Conservation (phyloP, 257 asterid species). For the Avicennia marina region DNA sequence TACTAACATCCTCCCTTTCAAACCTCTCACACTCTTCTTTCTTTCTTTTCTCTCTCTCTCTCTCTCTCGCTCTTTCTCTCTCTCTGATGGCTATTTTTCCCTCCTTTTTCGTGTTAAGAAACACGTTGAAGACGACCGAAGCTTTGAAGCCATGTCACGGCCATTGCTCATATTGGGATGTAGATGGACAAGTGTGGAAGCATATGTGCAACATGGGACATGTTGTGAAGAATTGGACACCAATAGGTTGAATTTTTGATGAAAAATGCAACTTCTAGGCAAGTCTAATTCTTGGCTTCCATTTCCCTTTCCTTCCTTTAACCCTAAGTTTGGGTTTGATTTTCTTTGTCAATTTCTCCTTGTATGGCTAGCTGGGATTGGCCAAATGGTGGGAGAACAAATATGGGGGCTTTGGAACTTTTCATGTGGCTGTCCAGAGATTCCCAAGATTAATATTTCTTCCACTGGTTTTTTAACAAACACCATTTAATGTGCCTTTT, state of each 20-base stretch:
- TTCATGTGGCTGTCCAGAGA: slow-evolving; percentile 18
- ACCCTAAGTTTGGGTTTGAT: neutral
- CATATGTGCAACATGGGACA: slow-evolving; percentile 17
- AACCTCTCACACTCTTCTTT: neutral
- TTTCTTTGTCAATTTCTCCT: neutral
- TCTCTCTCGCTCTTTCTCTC: neutral
- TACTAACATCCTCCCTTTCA: slow-evolving; percentile 6
- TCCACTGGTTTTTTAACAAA: neutral
- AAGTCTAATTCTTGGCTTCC: slow-evolving; percentile 73
- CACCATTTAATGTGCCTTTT: neutral
- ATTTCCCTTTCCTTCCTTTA: slow-evolving; percentile 2
- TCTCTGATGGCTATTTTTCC: neutral
- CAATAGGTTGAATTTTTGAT: slow-evolving; percentile 31
- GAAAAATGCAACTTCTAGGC: slow-evolving; percentile 49
- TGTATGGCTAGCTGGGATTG: slow-evolving; percentile 7
- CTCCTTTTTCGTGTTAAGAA: neutral
- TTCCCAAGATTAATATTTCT: slow-evolving; percentile 16
- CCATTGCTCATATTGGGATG: neutral
- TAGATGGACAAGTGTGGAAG: slow-evolving; percentile 8
- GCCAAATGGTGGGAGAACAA: slow-evolving; percentile 25
- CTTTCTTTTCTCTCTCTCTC: neutral
- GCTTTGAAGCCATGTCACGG: neutral
- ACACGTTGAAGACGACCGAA: neutral
- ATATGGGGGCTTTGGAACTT: slow-evolving; percentile 25
- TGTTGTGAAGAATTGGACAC: slow-evolving; percentile 24